Conservation (phyloP, 768 basidiomycete species). For the Trametes villosa region DNA sequence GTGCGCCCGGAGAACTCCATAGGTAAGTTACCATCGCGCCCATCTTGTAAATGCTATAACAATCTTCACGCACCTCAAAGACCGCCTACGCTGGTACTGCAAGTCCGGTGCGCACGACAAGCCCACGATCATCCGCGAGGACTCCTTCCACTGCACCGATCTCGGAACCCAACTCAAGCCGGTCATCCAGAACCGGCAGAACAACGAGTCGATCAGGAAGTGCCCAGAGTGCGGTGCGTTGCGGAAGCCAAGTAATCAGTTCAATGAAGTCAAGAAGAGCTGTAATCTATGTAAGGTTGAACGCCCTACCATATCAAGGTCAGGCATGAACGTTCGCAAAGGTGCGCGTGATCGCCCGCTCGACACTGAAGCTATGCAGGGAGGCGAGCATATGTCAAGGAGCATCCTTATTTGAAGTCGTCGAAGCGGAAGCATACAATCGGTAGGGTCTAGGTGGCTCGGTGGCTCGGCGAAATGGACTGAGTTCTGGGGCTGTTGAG, state of each 20-base stretch:
- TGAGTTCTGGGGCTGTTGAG: too few species aligned
- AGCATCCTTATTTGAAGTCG: too few species aligned
- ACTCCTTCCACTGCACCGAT: conserved; percentile 85
- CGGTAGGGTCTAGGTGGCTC: too few species aligned
- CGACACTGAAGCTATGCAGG: too few species aligned
- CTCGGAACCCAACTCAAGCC: conserved; percentile 94
- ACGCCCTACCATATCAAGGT: neutral
- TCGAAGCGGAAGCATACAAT: too few species aligned
- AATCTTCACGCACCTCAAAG: conserved; percentile 43
- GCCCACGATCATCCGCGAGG: conserved; percentile 83
- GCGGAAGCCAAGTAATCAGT: conserved; percentile 56
- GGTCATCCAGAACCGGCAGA: conserved; percentile 85
- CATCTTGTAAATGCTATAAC: neutral
- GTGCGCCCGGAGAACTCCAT: conserved; percentile 73
- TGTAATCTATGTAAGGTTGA: neutral
- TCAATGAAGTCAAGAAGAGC: neutral
- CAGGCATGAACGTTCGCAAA: neutral
- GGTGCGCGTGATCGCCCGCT: too few species aligned
- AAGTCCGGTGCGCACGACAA: conserved; percentile 57
- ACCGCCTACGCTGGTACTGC: conserved; percentile 94
- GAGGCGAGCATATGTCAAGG: too few species aligned
- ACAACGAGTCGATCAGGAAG: conserved; percentile 60
- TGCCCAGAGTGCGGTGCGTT: conserved; percentile 73
- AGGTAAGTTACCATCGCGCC: conserved; percentile 53
- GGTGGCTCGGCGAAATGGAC: too few species aligned